These are phyloP conservation scores for Cercospora berteroae DNA, from an alignment of 2,329 filamentous ascomycete genomes.

Conservation along the genomic window DNA sequence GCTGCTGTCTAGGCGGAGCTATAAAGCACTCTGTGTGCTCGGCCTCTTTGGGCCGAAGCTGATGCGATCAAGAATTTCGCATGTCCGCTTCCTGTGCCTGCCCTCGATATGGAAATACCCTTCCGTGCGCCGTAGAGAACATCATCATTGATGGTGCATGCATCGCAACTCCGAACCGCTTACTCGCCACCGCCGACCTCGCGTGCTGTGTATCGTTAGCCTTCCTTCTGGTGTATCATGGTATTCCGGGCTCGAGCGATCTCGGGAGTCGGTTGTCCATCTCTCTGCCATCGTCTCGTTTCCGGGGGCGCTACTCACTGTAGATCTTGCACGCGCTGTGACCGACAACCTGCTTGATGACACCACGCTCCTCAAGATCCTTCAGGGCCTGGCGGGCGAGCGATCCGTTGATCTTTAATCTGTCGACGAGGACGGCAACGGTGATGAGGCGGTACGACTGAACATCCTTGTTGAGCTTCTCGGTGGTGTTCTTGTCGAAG, in stretches of 20 bases:
- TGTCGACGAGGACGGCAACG: constrained; percentile 96
- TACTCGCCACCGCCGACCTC: constrained; percentile 21
- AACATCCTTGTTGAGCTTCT: constrained; percentile 99
- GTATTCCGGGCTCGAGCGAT: not conserved
- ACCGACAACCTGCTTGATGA: constrained; percentile 95
- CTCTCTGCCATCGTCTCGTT: not conserved
- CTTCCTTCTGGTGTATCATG: not conserved
- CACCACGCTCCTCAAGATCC: constrained; percentile 95
- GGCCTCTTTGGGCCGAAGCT: constrained; percentile 14
- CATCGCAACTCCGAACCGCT: constrained; percentile 13
- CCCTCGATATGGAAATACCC: constrained; percentile 6
- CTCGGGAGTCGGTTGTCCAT: not conserved
- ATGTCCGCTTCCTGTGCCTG: constrained; percentile 18
- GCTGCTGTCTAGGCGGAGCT: constrained; percentile 23
- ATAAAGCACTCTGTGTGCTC: constrained; percentile 17
- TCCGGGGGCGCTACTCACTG: constrained; percentile 59
- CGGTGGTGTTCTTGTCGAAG: constrained; percentile 94
- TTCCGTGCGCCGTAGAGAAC: constrained; percentile 19
- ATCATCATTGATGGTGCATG: constrained; percentile 15
- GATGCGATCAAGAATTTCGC: constrained; percentile 10
- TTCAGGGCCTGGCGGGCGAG: constrained; percentile 84
- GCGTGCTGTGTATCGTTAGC: constrained; percentile 14
- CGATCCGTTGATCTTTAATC: constrained; percentile 99
- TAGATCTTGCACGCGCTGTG: constrained; percentile 99
- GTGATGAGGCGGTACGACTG: constrained; percentile 99